Base-by-base conservation (phyloP, 192 early-diverging fungal genomes). In the Backusella circina region DNA sequence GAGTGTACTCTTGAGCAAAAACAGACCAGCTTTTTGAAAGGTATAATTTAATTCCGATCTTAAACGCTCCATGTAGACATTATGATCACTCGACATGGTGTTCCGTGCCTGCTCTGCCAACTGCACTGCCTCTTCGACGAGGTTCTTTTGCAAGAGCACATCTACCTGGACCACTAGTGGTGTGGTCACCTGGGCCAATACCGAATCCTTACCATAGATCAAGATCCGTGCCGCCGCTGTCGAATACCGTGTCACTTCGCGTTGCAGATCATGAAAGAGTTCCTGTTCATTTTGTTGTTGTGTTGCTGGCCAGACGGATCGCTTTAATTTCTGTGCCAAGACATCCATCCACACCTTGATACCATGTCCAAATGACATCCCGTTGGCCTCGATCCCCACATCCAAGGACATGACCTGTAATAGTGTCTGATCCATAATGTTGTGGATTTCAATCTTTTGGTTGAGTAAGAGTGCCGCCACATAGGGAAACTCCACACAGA, bases 401-500 rank as follows among this genome's bases (percentile, higher is more conserved):
- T 83, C 69, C 5, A 88, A 50, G 5, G 72, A 44, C n/a, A 89
- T 69, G 1, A 80, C 84, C 67, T 93, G 90, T 7, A 95, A 77
- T 7, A 82, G 80, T 32, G 85, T 76, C 71, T 93, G 93, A 47
- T 89, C 88, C 66, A 89, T 41, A 12, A 93, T 76, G 75, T 93
- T 91, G 80, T 96, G 95, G 18, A 96, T 77, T 78, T 95, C 89
- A n/a, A 96, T 80, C 0, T 83, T 82, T 21, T 90, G 86, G 73
- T 89, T 92, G 18, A 82, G 73, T 23, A 96, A 80, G 2, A 96
- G 80, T 0, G 93, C 89, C 0, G 90, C 83, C 1, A 91, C 87
- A 51, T 94, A 94, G 1, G 95, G 95, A 72, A 86, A 93, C 66
- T 96, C 93, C 21, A 94, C 92, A 21, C 87, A 89, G 78, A 82